Base-by-base conservation (phyloP, 176 grass and related monocot species). In the Oryza coarctata region DNA sequence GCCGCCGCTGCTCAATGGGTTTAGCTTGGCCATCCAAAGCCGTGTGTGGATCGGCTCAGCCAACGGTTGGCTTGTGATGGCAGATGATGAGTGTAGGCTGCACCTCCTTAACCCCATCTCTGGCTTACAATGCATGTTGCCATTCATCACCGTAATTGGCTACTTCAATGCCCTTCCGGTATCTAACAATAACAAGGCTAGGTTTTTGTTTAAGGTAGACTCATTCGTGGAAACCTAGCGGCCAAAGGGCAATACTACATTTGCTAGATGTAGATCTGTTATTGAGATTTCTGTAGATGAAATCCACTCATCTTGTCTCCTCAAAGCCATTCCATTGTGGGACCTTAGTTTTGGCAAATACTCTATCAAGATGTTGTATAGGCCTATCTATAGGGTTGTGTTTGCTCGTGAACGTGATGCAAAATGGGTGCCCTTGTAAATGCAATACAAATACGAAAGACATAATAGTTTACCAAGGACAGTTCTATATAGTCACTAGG, bases 61-160 rank as follows among this genome's bases (percentile, higher is more conserved):
- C 44, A 15, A 28, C 6, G 44, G 44, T n/a, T 69, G 44, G 64
- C 44, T 69, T 5, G 44, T 69, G 65, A 65, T 31, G 43, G 52
- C 22, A 43, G 81, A 83, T 12, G 60, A 45, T 14, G 44, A 32
- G 35, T 77, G 57, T 35, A n/a, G 6, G 0, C 40, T 68, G 30
- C 63, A 69, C 31, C 65, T 85, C 61, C 82, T 85, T 17, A 75
- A 85, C 39, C 65, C 68, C n/a, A n/a, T 85, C 14, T 64, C 38
- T 4, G 70, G 60, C 9, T 22, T 33, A 18, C 63, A 85, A 45
- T 32, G 31, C 69, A 14, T 62, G 9, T 38, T 83, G 30, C 75
- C 71, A 18, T 57, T 26, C 70, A 31, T 73, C 14, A 29, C 12
- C 6, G 49, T 34, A 7, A 73, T 17, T 9, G 70, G 70, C 41